A percentile compares a stretch with the other conserved stretches of the same genome.
Evolutionary conservation across 2,329 filamentous ascomycete species (phyloP).

Genomic region (Blumeria hordei): DNA sequence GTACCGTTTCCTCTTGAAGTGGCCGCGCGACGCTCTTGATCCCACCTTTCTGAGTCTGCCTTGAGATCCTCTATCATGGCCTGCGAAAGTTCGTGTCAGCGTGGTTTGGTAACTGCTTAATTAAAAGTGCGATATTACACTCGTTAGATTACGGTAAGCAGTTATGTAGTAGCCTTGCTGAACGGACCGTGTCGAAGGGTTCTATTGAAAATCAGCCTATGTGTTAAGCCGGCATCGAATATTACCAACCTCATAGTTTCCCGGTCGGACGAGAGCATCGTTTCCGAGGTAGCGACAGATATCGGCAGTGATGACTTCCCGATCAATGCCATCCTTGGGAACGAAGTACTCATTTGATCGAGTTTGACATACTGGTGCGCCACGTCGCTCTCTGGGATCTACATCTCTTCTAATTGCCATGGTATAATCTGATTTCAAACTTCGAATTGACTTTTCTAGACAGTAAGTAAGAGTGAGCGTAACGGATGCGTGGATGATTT

Average conservation of each 20-base stretch:
- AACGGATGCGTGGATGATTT: no score
- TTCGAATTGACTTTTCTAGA: no score
- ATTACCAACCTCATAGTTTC: constrained; percentile 41
- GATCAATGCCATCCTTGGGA: constrained; percentile 55
- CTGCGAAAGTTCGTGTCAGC: constrained; percentile 15
- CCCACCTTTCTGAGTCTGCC: constrained; percentile 26
- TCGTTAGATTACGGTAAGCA: constrained; percentile 55
- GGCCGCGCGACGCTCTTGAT: constrained; percentile 14
- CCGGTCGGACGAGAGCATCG: constrained; percentile 55
- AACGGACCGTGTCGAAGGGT: constrained; percentile 30
- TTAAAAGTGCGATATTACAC: constrained; percentile 24
- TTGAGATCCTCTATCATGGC: constrained; percentile 30
- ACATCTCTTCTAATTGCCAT: constrained; percentile 10
- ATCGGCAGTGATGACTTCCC: constrained; percentile 64
- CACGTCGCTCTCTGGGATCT: constrained; percentile 2
- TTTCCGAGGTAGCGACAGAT: constrained; percentile 68
- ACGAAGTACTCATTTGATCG: constrained; percentile 62
- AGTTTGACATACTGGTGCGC: constrained; percentile 17
- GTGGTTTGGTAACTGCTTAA: neutral
- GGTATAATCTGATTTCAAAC: constrained; percentile 1
- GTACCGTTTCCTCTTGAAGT: constrained; percentile 15
- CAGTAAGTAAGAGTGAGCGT: no score
- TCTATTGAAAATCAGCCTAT: constrained; percentile 16
- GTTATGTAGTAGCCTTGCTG: constrained; percentile 55
- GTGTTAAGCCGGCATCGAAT: constrained; percentile 9